phyloP scores from a whole-genome alignment of 768 basidiomycete species.

The Melanogaster broomeanus region DNA sequence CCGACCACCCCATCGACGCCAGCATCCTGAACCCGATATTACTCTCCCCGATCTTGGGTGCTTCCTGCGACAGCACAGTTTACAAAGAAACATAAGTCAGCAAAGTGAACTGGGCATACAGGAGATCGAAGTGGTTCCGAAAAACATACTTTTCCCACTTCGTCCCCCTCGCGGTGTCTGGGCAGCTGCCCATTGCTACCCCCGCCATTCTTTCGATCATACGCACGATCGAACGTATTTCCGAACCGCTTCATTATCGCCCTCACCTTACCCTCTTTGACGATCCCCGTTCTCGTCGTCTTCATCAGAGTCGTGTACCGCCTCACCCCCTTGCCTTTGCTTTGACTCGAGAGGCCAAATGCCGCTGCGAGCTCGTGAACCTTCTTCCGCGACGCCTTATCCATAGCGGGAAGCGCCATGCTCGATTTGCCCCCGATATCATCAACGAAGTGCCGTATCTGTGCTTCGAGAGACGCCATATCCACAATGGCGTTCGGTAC shows the following conservation, averaged over 20 bases:
- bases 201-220: conserved; percentile 10
- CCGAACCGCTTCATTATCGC: conserved; percentile 39
- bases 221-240: conserved; percentile 27
- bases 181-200: conserved; percentile 33
- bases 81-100: not conserved
- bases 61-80: conserved; percentile 48
- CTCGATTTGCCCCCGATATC: conserved; percentile 48
- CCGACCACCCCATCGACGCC: conserved; percentile 88
- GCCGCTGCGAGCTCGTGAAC: conserved; percentile 81
- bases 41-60: conserved; percentile 74
- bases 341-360: conserved; percentile 78
- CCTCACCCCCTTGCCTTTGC: conserved; percentile 65
- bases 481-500: conserved; percentile 56
- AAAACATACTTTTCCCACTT: conserved; percentile 71
- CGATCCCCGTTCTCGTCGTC: conserved; percentile 58
- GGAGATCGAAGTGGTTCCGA: not conserved
- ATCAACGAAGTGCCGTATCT: conserved; percentile 69
- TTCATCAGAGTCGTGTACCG: conserved; percentile 80
- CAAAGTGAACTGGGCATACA: not conserved
- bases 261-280: conserved; percentile 65
- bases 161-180: conserved; percentile 78
- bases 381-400: conserved; percentile 65
- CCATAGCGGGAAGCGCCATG: conserved; percentile 79
- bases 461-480: conserved; percentile 63
- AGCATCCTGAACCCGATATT: conserved; percentile 91